phyloP scores from a whole-genome alignment of 192 early-diverging fungal species.

The Pilobolus umbonatus region DNA sequence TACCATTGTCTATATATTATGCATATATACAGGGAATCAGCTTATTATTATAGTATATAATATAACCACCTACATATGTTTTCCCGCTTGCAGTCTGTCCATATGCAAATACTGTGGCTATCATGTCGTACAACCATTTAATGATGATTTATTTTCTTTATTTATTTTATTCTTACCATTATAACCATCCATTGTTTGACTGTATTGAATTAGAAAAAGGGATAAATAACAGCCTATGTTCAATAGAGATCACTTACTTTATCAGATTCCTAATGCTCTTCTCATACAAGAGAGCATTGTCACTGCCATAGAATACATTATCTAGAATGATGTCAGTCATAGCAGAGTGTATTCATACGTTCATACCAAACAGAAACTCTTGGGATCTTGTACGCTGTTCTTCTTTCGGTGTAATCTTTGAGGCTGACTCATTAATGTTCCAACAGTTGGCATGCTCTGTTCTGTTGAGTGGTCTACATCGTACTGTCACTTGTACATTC shows the following conservation, averaged over 20 bases:
- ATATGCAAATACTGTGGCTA: slow-evolving; percentile 95
- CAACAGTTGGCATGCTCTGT: slow-evolving; percentile 48
- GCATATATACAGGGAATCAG: background rate
- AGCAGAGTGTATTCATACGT: background rate
- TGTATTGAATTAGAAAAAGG: background rate
- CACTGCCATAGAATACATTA: slow-evolving; percentile 46
- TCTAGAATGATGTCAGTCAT: slow-evolving; percentile 27
- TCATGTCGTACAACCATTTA: background rate
- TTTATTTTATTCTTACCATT: slow-evolving; percentile 59
- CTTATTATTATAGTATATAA: slow-evolving; percentile 1
- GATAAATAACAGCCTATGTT: background rate
- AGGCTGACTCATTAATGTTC: slow-evolving; percentile 35
- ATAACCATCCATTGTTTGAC: slow-evolving; percentile 80
- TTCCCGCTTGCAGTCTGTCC: slow-evolving; percentile 97
- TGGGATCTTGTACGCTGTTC: slow-evolving; percentile 31
- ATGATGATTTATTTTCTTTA: background rate
- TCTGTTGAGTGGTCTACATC: slow-evolving; percentile 62
- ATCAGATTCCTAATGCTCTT: slow-evolving; percentile 24
- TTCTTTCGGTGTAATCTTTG: slow-evolving; percentile 23
- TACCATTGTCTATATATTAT: slow-evolving; percentile 44
- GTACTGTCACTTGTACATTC: slow-evolving; percentile 68
- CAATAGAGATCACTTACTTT: slow-evolving; percentile 18
- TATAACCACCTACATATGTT: slow-evolving; percentile 57
- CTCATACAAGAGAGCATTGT: slow-evolving; percentile 52
- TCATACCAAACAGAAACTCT: slow-evolving; percentile 15